Conservation (phyloP, 2,329 filamentous ascomycete species). For the Seiridium cupressi region DNA sequence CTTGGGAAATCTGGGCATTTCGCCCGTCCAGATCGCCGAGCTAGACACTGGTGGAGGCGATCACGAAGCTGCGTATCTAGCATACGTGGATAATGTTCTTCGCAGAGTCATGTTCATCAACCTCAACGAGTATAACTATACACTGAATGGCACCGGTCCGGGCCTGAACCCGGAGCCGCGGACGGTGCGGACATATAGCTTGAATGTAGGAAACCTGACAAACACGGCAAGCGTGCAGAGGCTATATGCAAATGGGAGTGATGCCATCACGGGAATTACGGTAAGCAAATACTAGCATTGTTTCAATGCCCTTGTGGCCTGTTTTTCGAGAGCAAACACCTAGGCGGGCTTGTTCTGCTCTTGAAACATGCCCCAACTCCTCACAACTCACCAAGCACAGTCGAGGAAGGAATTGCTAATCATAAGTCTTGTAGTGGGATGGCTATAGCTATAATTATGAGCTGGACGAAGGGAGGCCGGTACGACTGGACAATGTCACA, state of each 20-base stretch:
- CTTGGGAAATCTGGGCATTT: conserved; percentile 39
- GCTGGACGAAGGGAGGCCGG: conserved; percentile 50
- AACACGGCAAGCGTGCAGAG: conserved; percentile 38
- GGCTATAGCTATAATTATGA: conserved; percentile 62
- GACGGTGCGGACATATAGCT: conserved; percentile 36
- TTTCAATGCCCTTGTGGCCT: too few relatives aligned
- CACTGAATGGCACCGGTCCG: conserved; percentile 36
- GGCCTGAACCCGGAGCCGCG: conserved; percentile 27
- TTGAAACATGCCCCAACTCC: too few relatives aligned
- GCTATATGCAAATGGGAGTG: conserved; percentile 59
- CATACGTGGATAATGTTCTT: conserved; percentile 45
- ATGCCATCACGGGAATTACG: conserved; percentile 60
- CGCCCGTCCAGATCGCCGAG: conserved; percentile 43
- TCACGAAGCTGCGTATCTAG: conserved; percentile 53
- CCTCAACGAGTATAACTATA: conserved; percentile 59
- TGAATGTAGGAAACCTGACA: conserved; percentile 30
- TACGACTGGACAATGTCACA: conserved; percentile 54
- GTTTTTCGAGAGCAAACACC: too few relatives aligned
- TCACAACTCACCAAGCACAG: too few relatives aligned
- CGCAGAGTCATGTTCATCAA: conserved; percentile 54
- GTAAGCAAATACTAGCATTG: too few relatives aligned
- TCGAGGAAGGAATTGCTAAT: too few relatives aligned
- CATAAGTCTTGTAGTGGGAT: conserved; percentile 39
- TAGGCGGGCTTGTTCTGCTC: too few relatives aligned
- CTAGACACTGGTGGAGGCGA: conserved; percentile 37